phyloP scores from a whole-genome alignment of 2,329 filamentous ascomycete species.

The Exophiala lecanii-corni region DNA sequence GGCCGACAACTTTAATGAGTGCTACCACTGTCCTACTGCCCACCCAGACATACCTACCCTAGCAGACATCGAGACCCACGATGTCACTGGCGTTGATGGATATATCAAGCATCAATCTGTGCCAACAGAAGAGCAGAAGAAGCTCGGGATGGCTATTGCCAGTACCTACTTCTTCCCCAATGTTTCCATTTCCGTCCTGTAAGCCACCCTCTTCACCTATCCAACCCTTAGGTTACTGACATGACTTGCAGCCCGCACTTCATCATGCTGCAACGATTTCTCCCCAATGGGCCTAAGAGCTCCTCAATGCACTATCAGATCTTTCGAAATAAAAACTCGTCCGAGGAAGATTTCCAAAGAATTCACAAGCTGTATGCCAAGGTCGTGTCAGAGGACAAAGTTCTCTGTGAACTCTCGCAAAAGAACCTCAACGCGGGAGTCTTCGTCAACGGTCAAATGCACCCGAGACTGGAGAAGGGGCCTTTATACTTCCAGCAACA shows the following conservation, averaged over 20 bases:
- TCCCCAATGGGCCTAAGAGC: constrained; percentile 49
- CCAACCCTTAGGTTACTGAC: constrained; percentile 5
- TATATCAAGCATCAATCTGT: constrained; percentile 52
- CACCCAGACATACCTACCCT: constrained; percentile 52
- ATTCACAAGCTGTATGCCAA: constrained; percentile 59
- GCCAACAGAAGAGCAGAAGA: constrained; percentile 19
- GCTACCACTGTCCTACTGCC: constrained; percentile 52
- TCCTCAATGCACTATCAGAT: constrained; percentile 60
- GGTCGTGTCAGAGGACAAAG: constrained; percentile 62
- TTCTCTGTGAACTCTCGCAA: constrained; percentile 56
- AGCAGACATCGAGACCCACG: constrained; percentile 52
- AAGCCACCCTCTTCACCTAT: constrained; percentile 7
- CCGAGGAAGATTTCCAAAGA: constrained; percentile 53
- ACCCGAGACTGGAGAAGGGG: constrained; percentile 57
- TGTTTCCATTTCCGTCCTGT: constrained; percentile 22
- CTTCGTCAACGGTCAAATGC: constrained; percentile 60
- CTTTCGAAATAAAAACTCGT: constrained; percentile 56
- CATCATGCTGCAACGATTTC: constrained; percentile 60
- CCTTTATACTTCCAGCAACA: constrained; percentile 54
- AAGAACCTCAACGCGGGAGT: constrained; percentile 58
- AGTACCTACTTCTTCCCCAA: constrained; percentile 27
- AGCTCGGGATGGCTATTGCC: constrained; percentile 15
- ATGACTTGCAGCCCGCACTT: constrained; percentile 49
- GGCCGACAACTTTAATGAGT: constrained; percentile 60
- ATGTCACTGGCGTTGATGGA: constrained; percentile 49